Percentiles rank a stretch among this genome's conserved stretches.
Conservation (phyloP, 163 green algal species). For the Trebouxia gelatinosa region DNA sequence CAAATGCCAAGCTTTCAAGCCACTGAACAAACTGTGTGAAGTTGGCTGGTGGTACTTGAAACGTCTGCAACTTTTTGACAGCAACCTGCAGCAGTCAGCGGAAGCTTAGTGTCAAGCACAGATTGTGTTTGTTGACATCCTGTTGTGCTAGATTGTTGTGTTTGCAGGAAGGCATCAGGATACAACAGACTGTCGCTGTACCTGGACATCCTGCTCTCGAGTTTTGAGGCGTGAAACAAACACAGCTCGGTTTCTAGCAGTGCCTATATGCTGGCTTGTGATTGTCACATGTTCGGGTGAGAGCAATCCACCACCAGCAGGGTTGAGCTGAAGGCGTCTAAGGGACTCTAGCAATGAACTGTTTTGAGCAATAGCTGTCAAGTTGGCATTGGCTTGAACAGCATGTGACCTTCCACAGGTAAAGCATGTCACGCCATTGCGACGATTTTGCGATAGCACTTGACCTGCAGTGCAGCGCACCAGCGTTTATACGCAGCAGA, state of each 20-base stretch:
- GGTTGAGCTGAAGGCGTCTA: no score
- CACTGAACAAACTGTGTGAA: background rate
- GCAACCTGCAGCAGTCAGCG: background rate
- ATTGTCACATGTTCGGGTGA: background rate
- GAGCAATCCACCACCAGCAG: background rate
- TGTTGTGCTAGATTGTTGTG: background rate
- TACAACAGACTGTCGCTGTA: background rate
- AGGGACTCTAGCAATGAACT: no score
- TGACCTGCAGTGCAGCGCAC: no score
- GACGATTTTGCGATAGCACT: no score
- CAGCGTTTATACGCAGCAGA: no score
- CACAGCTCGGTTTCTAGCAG: background rate
- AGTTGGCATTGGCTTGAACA: no score
- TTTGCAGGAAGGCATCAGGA: background rate
- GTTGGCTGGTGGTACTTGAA: background rate
- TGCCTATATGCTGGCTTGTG: background rate
- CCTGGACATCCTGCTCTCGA: background rate
- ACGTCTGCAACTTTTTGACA: background rate
- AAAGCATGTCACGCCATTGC: no score
- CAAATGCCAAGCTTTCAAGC: background rate
- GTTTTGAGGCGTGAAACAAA: background rate
- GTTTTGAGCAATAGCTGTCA: no score
- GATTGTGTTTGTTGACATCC: background rate
- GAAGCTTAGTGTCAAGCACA: background rate
- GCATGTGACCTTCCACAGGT: no score